Evolutionary conservation across 352 stramenopile genomes (phyloP).

Genomic region (Globisporangium heterothallicum): DNA sequence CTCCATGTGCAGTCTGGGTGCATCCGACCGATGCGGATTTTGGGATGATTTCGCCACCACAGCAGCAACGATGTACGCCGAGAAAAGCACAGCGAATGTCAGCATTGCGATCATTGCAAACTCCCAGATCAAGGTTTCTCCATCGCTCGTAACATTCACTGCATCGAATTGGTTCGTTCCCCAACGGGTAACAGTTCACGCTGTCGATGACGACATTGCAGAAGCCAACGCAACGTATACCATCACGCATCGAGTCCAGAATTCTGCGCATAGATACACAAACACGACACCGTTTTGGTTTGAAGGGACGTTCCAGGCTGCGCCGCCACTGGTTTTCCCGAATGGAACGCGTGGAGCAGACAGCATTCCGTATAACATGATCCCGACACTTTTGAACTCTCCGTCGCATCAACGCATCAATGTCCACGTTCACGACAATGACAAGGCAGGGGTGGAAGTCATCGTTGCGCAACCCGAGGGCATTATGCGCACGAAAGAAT

Average conservation of each 20-base stretch:
- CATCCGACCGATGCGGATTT: constrained; percentile 43
- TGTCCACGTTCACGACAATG: constrained; percentile 43
- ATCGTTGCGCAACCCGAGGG: constrained; percentile 30
- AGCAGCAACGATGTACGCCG: constrained; percentile 27
- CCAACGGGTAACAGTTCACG: constrained; percentile 42
- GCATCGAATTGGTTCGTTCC: constrained; percentile 56
- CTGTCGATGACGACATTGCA: constrained; percentile 40
- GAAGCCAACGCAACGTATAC: constrained; percentile 26
- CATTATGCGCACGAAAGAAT: constrained; percentile 34
- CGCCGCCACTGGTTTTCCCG: constrained; percentile 17
- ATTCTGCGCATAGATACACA: constrained; percentile 35
- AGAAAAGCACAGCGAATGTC: constrained; percentile 25
- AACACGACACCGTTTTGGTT: constrained; percentile 63
- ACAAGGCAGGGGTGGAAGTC: constrained; percentile 37
- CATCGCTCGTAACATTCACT: constrained; percentile 59
- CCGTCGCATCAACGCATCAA: constrained; percentile 44
- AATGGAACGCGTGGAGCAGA: constrained; percentile 16
- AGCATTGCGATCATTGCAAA: constrained; percentile 54
- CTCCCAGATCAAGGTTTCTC: constrained; percentile 39
- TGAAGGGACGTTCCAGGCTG: constrained; percentile 16
- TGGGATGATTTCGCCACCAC: constrained; percentile 34
- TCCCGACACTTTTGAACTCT: constrained; percentile 44
- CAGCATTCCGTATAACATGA: constrained; percentile 52
- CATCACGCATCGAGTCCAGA: constrained; percentile 57
- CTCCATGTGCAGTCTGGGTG: constrained; percentile 23